Base-by-base conservation (phyloP, 2,329 filamentous ascomycete genomes). In the Exophiala phaeomuriformis region DNA sequence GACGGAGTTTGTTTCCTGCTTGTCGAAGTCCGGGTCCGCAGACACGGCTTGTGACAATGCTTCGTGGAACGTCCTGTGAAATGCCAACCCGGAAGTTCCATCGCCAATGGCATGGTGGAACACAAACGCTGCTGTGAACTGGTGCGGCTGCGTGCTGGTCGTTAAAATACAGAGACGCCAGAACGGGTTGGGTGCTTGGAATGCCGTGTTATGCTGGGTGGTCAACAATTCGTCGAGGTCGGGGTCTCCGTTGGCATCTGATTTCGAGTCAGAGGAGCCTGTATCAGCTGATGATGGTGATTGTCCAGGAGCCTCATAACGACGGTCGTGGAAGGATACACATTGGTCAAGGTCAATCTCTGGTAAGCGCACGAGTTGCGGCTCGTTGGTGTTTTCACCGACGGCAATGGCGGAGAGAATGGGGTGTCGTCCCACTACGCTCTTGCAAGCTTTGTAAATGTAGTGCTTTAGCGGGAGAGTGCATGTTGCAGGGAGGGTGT, bases 61-160 rank as follows among this genome's bases (percentile, higher is more conserved):
- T 5, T 65, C 60, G 49, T 77, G 75, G 54, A 77, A 77, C 0
- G 71, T 64, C 27, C 73, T 67, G 51, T 77, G 75, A 55, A 77
- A 77, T 0, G 71, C 65, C 30, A 74, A 67, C 0, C 71, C 73
- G 0, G 73, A 75, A 5, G 63, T 64, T 1, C 75, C 75, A 58
- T 78, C 75, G 2, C 70, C 71, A 47, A 77, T 65, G 2, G 70
- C 71, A 64, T 77, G 75, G 52, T 78, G 75, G 56, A 68, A 76
- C 6, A 76, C 64, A 63, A 75, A 77, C 1, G 63, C 64, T 1
- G 69, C 71, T 0, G 72, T 74, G 53, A 78, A 76, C 2, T 55
- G 58, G 2, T 51, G 60, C 2, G 59, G 12, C 32, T 63, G 52
- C 5, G 55, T 58, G 9, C 60, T 19, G 9, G 65, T 58, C n/a